Evolutionary conservation across 2,329 filamentous ascomycete species (phyloP), one percentile per base, ranked within the genome.

Genomic region (Phaeophleospora eucalypticola): DNA sequence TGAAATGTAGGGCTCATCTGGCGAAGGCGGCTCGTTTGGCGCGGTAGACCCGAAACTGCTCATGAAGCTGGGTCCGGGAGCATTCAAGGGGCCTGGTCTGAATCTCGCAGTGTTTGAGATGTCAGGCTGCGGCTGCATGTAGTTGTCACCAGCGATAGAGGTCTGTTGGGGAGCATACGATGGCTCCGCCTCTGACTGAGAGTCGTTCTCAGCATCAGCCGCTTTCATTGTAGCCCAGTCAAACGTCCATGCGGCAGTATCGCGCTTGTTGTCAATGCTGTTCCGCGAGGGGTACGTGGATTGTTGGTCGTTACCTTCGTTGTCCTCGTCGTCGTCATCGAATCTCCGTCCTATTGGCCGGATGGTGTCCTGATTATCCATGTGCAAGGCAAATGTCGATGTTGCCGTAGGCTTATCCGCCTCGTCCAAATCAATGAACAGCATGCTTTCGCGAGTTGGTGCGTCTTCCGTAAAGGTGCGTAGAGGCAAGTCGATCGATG

Each of bases 401-500:
- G 52, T 61, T 57, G 53, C 73, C 70, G 7, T 75, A 55, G 24
- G 69, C 73, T 29, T n/a, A n/a, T 68, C 71, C 15, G 76, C 77
- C 34, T 73, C 75, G 59, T 82, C 79, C 32, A 84, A 70, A 57
- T 83, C 79, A 46, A 82, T 80, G 48, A 75, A 66, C 2, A 81
- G 79, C 47, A 74, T 68, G 12, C 72, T 75, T 57, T 71, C 79
- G 37, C 73, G 69, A 46, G 72, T 72, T 2, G 68, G 68, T 19
- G 67, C 68, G 3, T 66, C 64, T 24, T 65, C 65, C 21, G 55
- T 60, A 35, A 62, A 60, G 46, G 69, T 71, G 16, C 74, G 70
- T 4, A 77, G 70, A 6, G 79, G 77, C 4, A 83, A 67, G 58
- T 82, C 80, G 21, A 45, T 49, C 2, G 46, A 34, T 9, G 51